Evolutionary conservation across 2,329 filamentous ascomycete genomes (phyloP), one percentile per base, ranked within the genome.

Genomic region (Diatrype stigma): DNA sequence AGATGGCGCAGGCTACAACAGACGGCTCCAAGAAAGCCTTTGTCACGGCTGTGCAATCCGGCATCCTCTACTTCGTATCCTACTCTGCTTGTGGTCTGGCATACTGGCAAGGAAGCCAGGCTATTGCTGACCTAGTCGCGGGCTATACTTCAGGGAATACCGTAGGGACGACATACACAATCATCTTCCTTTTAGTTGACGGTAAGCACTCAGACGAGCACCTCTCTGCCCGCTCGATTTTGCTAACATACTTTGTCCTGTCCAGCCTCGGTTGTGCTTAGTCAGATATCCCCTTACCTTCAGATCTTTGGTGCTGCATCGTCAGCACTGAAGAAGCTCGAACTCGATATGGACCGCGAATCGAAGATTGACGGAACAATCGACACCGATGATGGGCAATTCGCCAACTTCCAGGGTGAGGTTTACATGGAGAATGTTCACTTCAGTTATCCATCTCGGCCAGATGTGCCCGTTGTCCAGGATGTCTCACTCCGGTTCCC

Each of bases 61-160:
- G 82, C n/a, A 61, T 82, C n/a, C 65, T 86, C 17, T 87, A 85
- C 60, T 86, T 87, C 58, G 76, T 86, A 51, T 81, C 82, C 2
- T 86, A 85, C 56, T 73, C 80, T 2, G 81, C 81, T 5, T 86
- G 85, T 59, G 83, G 78, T 7, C 66, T 87, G 11, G 83, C 84
- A 0, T 86, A 86, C 60, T 87, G 82, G 81, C 78, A 85, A 63
- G 84, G 84, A 42, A 82, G 79, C 55, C 54, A 53, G 51, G 63
- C 50, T 44, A 76, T 77, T 56, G 70, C 71, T 16, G 63, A 69
- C 6, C 63, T 71, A 2, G 66, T 72, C 7, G 63, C 66, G 3
- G 67, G 69, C 3, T 62, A 64, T 21, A 60, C 60, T 1, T 55
- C 62, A 23, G 67, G 66, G 17, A 62, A 68, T 4, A 71, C 71